phyloP scores from a whole-genome alignment of 2,329 filamentous ascomycete species.

The Pestalotiopsis sp. region DNA sequence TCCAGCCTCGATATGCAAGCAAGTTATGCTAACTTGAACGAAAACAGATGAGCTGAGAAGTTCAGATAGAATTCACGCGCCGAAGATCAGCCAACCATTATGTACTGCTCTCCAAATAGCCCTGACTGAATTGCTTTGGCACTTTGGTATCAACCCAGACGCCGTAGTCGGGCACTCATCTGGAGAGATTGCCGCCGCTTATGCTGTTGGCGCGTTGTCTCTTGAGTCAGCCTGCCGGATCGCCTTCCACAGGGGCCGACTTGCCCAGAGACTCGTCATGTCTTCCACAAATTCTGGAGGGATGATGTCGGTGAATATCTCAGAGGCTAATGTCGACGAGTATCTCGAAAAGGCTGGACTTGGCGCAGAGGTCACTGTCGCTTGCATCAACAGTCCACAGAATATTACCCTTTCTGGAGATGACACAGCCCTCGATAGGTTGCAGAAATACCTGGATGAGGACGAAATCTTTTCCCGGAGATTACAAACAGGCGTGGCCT shows the following conservation, averaged over 20 bases:
- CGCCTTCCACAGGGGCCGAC: conserved; percentile 19
- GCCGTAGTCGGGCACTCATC: conserved; percentile 39
- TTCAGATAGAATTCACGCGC: neutral
- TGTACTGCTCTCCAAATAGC: conserved; percentile 47
- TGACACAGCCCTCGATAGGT: conserved; percentile 19
- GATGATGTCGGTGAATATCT: conserved; percentile 34
- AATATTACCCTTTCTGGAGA: conserved; percentile 36
- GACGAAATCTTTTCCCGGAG: conserved; percentile 26
- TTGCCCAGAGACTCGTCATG: conserved; percentile 8
- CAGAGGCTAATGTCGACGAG: conserved; percentile 14
- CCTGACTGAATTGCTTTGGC: conserved; percentile 36
- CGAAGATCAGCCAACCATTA: conserved; percentile 37
- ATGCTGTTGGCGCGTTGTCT: conserved; percentile 18
- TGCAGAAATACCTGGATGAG: conserved; percentile 20
- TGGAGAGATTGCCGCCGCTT: conserved; percentile 41
- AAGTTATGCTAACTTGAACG: neutral
- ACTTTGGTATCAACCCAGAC: conserved; percentile 30
- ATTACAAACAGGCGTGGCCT: conserved; percentile 31
- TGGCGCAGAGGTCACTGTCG: conserved; percentile 21
- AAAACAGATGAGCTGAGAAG: neutral
- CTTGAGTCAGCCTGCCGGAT: conserved; percentile 18
- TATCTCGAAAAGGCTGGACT: conserved; percentile 17
- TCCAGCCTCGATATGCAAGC: neutral
- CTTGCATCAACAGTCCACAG: conserved; percentile 32
- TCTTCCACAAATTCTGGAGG: conserved; percentile 17